phyloP scores from a whole-genome alignment of 2,329 filamentous ascomycete species.

The Amphichorda felina region DNA sequence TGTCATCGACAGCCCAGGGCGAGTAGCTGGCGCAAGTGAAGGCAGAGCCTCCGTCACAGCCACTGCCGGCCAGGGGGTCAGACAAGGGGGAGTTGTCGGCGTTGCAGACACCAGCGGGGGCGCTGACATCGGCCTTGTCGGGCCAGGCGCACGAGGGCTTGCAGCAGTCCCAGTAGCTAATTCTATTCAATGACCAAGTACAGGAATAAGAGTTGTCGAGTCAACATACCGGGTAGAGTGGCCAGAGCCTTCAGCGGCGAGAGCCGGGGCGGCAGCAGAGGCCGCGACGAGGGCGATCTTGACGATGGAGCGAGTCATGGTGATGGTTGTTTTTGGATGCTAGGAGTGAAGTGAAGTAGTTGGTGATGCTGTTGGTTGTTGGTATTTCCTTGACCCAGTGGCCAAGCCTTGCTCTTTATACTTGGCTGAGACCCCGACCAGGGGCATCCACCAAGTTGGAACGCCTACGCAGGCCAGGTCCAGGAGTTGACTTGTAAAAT shows the following conservation, averaged over 20 bases:
- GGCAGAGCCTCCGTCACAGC: slow-evolving; percentile 44
- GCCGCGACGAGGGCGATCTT: slow-evolving; percentile 4
- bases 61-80: slow-evolving; percentile 33
- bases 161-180: slow-evolving; percentile 53
- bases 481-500: not conserved
- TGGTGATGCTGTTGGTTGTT: too few species aligned
- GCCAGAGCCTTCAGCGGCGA: slow-evolving; percentile 3
- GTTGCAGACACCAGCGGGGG: slow-evolving; percentile 41
- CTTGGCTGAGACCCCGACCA: too few species aligned
- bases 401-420: too few species aligned
- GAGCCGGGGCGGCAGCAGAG: slow-evolving; percentile 2
- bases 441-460: too few species aligned
- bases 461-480: too few species aligned
- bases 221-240: slow-evolving; percentile 2
- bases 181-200: not conserved
- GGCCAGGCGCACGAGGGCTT: slow-evolving; percentile 56
- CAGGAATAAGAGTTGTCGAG: not conserved
- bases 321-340: not conserved
- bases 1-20: slow-evolving; percentile 48
- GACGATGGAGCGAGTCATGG: slow-evolving; percentile 1
- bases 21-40: slow-evolving; percentile 51
- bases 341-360: too few species aligned
- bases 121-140: slow-evolving; percentile 38
- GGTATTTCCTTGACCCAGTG: too few species aligned
- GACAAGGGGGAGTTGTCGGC: slow-evolving; percentile 40